Evolutionary conservation across 164 flowering plant species (phyloP), one percentile per base, ranked within the genome.

Genomic region (Annona cherimola): DNA sequence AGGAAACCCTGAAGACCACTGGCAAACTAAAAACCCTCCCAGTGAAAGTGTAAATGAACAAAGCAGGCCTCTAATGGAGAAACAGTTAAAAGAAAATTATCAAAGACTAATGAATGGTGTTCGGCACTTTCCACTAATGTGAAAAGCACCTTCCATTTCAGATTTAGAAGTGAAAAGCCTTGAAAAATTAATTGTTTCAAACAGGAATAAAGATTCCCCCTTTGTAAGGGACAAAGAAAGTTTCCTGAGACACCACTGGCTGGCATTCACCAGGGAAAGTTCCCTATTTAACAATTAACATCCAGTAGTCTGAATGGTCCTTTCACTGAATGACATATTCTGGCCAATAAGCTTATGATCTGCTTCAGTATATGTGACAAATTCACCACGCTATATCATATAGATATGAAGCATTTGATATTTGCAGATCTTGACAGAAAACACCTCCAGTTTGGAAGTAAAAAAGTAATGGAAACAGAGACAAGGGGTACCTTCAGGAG

Each of bases 401-500:
- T 11, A 50, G 14, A 16, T 50, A 50, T 50, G 57, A 16, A 50
- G 57, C 57, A 50, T 50, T 50, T 50, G 14, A 16, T 16, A 50
- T 26, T 26, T 26, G 57, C 57, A 7, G 57, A 50, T 0, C 9
- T 50, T 16, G 14, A 50, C 9, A 6, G 9, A 11, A 63, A 63
- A 6, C 41, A 66, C 26, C 43, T 12, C 45, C 5, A 43, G 16
- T 66, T 42, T 43, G 2, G 4, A 66, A 43, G 55, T 40, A 54
- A 46, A 69, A 55, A 9, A 5, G 35, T 12, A 41, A 43, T n/a
- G 39, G 18, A 20, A 19, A 42, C 26, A 35, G 1, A 69, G 46
- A 45, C 35, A 43, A 55, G 42, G 20, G 4, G 14, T 79, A 95
- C 99, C 98, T 91, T 92, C 62, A 95, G 78, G 65, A 95, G 88